A percentile compares a stretch with the other conserved stretches of the same genome.
Evolutionary conservation across 305 asterid species (phyloP).

Genomic region (Petunia hybrid): DNA sequence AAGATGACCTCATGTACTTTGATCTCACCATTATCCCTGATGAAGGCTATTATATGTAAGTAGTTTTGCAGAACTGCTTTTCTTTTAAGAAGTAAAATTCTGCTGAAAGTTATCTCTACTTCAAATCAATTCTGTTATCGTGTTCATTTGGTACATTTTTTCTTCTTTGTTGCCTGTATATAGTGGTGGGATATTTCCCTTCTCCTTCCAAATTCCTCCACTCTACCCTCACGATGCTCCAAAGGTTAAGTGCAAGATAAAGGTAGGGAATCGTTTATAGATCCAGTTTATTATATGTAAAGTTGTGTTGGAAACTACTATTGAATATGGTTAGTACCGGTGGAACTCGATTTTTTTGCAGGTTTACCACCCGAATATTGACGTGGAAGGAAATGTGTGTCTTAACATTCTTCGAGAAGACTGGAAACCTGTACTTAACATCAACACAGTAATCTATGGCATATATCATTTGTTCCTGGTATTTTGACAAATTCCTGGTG

Average conservation of each 20-base stretch:
- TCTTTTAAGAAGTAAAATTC: too few species aligned
- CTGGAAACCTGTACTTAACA: conserved; percentile 96
- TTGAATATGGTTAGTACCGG: neutral
- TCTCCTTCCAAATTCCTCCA: conserved; percentile 83
- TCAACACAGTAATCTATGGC: conserved; percentile 85
- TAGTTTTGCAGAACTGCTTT: neutral
- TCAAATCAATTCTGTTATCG: neutral
- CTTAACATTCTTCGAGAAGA: conserved; percentile 97
- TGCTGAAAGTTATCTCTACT: too few species aligned
- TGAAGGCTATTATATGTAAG: conserved; percentile 90
- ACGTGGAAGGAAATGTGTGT: conserved; percentile 94
- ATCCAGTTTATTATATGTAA: neutral
- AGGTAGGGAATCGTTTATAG: conserved; percentile 52
- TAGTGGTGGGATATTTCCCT: conserved; percentile 82
- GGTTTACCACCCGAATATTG: conserved; percentile 98
- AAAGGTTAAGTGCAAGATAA: conserved; percentile 96
- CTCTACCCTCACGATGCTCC: conserved; percentile 96
- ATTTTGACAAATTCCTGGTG: conserved; percentile 27
- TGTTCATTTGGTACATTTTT: too few species aligned
- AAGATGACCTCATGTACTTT: conserved; percentile 94
- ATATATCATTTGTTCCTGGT: conserved; percentile 90
- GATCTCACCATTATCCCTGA: conserved; percentile 92
- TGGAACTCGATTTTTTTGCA: conserved; percentile 36
- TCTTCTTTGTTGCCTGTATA: conserved; percentile 28
- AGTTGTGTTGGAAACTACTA: neutral